Evolutionary conservation across 805 yeast species (phyloP), one percentile per base, ranked within the genome.

Genomic region (Cyberlindnera mississippiensis): DNA sequence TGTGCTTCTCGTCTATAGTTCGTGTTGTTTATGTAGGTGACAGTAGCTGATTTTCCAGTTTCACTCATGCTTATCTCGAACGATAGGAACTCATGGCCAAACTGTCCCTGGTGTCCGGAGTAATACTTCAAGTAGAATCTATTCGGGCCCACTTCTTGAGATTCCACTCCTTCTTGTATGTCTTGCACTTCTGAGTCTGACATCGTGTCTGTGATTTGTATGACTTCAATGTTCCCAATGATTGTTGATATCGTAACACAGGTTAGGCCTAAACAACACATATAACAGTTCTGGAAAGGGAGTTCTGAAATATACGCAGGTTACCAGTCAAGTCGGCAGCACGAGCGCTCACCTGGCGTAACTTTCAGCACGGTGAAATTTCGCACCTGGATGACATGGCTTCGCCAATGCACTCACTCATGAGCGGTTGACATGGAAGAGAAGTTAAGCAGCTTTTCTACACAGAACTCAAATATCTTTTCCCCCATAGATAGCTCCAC

Each of bases 21-120:
- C 3, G 75, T 67, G 44, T 68, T 70, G 44, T 71, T 71, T n/a
- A 72, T 71, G 46, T 71, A 71, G 35, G 71, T 55, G 26, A 66
- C 46, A 6, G 51, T 40, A 2, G 64, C 71, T 29, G 50, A 51
- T 4, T 50, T 46, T 11, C 65, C 66, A 34, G 60, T 62, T 3
- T 49, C 59, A 18, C 43, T 46, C 12, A 52, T 44, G 28, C 53
- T 50, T n/a, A 67, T 41, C 39, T 63, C 68, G 38, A 68, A 64
- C 40, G 67, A 69, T 9, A 71, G 48, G 43, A 69, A 71, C 50
- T 72, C 76, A 42, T 71, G 75, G 3, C 76, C 76, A 44, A 61
- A 63, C 14, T 61, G 53, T 2, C 76, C 76, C 17, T 61, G 57
- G 42, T 68, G 72, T 2, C 73, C 73, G 2, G 73, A 52, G 46